Percentiles rank a stretch among this genome's conserved stretches.
phyloP scores from a whole-genome alignment of 129 eudicot species.

The Artemisia annua region DNA sequence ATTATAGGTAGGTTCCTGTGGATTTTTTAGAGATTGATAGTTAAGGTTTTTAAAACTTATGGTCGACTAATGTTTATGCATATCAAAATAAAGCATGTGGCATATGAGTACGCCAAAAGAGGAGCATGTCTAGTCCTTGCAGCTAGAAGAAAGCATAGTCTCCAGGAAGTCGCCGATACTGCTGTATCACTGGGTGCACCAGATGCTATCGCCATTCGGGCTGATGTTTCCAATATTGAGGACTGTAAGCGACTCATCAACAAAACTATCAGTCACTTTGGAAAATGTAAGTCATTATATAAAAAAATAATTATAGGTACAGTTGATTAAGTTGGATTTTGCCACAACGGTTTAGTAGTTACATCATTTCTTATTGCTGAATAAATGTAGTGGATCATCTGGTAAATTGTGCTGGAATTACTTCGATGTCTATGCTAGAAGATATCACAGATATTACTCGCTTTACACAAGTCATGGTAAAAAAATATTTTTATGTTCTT shows the following conservation, averaged over 20 bases:
- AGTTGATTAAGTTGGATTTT: no score
- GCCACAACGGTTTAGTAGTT: no score
- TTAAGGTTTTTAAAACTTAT: no score
- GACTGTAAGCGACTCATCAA: constrained; percentile 47
- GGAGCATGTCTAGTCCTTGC: constrained; percentile 58
- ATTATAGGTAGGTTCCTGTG: no score
- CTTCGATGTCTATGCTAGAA: constrained; percentile 44
- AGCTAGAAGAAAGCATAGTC: constrained; percentile 55
- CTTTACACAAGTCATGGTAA: constrained; percentile 46
- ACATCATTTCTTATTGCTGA: background rate
- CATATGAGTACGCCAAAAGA: constrained; percentile 64
- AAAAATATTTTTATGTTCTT: background rate
- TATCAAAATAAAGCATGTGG: constrained; percentile 39
- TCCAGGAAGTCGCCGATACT: constrained; percentile 45
- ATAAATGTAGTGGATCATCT: constrained; percentile 44
- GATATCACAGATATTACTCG: constrained; percentile 35
- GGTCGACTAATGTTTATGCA: no score
- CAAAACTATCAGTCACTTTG: constrained; percentile 43
- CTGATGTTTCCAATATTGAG: constrained; percentile 53
- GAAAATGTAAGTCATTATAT: constrained; percentile 39
- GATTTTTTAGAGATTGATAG: no score
- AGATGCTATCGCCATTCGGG: constrained; percentile 33
- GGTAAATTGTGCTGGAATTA: constrained; percentile 49
- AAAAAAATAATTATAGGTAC: background rate
- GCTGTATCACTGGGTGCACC: constrained; percentile 52